phyloP scores from a whole-genome alignment of 176 grass and related monocot species.

The Ensete glaucum region DNA sequence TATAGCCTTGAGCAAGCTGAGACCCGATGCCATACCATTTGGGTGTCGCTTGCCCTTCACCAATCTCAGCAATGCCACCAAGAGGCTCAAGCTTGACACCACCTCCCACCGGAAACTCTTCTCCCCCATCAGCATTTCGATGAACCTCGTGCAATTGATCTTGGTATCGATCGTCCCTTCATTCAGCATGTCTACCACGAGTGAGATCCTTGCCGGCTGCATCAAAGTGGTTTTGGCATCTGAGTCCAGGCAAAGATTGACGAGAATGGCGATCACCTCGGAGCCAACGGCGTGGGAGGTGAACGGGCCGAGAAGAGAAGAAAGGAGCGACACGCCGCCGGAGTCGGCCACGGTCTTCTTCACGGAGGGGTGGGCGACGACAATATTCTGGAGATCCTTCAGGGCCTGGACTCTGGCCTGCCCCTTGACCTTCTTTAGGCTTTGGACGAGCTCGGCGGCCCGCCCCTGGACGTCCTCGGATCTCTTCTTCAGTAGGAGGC shows the following conservation, averaged over 20 bases:
- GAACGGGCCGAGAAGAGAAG: constrained; percentile 72
- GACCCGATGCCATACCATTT: constrained; percentile 31
- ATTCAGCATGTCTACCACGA: constrained; percentile 84
- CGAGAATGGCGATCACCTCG: constrained; percentile 71
- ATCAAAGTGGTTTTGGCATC: constrained; percentile 54
- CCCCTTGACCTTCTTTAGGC: constrained; percentile 65
- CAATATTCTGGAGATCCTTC: constrained; percentile 45
- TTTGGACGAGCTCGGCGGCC: constrained; percentile 55
- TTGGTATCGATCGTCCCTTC: constrained; percentile 84
- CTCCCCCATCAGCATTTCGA: constrained; percentile 68
- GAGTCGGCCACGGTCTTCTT: constrained; percentile 57
- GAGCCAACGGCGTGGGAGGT: constrained; percentile 78
- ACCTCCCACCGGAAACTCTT: constrained; percentile 73
- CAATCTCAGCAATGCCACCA: constrained; percentile 66
- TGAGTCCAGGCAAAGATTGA: constrained; percentile 46
- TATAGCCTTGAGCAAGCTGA: constrained; percentile 61
- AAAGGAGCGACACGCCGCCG: constrained; percentile 39
- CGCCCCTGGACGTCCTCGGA: constrained; percentile 79
- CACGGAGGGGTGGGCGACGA: constrained; percentile 49
- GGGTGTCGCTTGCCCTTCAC: constrained; percentile 55
- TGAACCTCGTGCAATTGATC: constrained; percentile 62
- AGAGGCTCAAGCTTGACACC: constrained; percentile 68
- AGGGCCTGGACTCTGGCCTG: constrained; percentile 70
- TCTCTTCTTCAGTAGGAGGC: constrained; percentile 71
- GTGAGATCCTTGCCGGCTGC: constrained; percentile 78